A percentile compares a stretch with the other conserved stretches of the same genome.
phyloP scores from a whole-genome alignment of 139 green algal species.

The Coccomyxa sp. region DNA sequence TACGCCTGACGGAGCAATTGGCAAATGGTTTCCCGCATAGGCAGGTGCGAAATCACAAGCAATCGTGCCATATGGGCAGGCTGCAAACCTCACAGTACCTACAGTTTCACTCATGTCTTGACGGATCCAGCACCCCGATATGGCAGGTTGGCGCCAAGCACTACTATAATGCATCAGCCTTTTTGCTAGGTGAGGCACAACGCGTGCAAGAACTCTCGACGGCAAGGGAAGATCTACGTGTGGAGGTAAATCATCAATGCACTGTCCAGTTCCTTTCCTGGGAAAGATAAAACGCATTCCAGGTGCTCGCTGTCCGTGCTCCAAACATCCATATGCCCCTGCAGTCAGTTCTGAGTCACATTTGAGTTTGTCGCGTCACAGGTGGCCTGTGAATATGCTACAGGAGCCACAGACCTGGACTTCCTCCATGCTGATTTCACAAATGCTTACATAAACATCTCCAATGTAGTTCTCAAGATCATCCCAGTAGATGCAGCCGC shows the following conservation, averaged over 20 bases:
- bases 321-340: too few species aligned
- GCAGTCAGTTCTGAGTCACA: too few species aligned
- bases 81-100: too few species aligned
- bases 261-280: background rate
- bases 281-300: too few species aligned
- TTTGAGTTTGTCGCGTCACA: background rate
- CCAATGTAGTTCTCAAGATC: constrained; percentile 48
- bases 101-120: too few species aligned
- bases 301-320: too few species aligned
- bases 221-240: background rate
- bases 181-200: background rate
- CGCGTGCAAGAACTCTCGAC: background rate
- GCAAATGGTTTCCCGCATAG: constrained; percentile 43
- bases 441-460: constrained; percentile 61
- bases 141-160: background rate
- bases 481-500: constrained; percentile 1
- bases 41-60: constrained; percentile 17
- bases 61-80: too few species aligned
- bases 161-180: background rate
- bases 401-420: constrained; percentile 31
- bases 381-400: constrained; percentile 7
- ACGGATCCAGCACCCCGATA: too few species aligned
- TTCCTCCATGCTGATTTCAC: constrained; percentile 45
- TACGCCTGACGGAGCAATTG: constrained; percentile 32
- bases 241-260: constrained; percentile 7